Evolutionary conservation across 345 rosid genomes (phyloP).

Genomic region (Salix purpurea): DNA sequence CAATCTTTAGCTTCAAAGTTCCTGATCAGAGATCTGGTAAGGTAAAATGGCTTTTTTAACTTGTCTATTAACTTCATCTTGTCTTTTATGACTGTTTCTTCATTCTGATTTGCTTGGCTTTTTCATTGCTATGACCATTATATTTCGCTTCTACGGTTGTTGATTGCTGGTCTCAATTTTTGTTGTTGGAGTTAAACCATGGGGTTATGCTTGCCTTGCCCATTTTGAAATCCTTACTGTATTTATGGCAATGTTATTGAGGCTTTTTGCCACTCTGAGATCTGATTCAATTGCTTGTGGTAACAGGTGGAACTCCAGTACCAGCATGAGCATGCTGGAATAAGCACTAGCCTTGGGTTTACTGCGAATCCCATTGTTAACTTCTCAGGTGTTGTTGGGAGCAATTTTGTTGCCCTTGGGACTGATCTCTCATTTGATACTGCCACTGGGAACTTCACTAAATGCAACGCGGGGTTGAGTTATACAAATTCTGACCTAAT

Average conservation of each 20-base stretch:
- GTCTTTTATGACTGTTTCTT: background rate
- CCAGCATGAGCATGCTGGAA: constrained; percentile 84
- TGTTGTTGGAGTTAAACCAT: background rate
- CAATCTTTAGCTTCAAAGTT: constrained; percentile 66
- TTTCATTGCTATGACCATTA: background rate
- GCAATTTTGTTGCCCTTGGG: constrained; percentile 53
- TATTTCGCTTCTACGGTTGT: background rate
- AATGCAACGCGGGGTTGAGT: constrained; percentile 68
- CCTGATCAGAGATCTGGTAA: constrained; percentile 97
- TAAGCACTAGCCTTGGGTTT: constrained; percentile 77
- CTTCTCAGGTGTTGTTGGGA: constrained; percentile 89
- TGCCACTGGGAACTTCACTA: constrained; percentile 66
- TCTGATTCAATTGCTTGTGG: constrained; percentile 10
- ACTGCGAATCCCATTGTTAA: constrained; percentile 77
- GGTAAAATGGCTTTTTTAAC: constrained; percentile 33
- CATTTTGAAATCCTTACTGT: background rate
- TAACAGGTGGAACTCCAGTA: constrained; percentile 84
- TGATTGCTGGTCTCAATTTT: background rate
- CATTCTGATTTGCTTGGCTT: background rate
- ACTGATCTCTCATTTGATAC: constrained; percentile 88
- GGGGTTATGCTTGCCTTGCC: background rate
- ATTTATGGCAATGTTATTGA: background rate
- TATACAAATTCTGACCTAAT: constrained; percentile 64
- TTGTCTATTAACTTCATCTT: background rate
- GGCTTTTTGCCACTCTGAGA: background rate